These are phyloP conservation scores for Oryza brachyantha DNA, from an alignment of 176 grass and related monocot genomes.

Conservation along the genomic window DNA sequence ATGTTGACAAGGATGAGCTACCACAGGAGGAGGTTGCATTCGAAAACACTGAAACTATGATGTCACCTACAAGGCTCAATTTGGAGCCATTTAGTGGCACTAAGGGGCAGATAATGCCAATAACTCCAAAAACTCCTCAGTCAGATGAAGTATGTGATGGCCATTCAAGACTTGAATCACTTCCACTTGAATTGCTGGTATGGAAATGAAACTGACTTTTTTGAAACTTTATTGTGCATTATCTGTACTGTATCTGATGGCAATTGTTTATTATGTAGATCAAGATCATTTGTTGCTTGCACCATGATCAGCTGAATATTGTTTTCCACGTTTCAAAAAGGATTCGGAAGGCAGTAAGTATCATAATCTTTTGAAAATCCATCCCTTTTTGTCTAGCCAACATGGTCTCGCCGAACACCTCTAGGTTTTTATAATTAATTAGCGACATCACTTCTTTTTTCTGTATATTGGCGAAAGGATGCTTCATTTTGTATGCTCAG, in stretches of 20 bases:
- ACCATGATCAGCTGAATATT: constrained; percentile 72
- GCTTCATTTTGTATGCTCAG: neutral
- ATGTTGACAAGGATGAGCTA: constrained; percentile 53
- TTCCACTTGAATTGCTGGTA: constrained; percentile 89
- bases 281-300: constrained; percentile 78
- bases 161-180: constrained; percentile 75
- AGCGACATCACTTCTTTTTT: neutral
- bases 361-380: neutral
- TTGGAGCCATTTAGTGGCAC: constrained; percentile 38
- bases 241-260: constrained; percentile 26
- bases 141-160: constrained; percentile 44
- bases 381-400: neutral
- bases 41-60: constrained; percentile 27
- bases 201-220: constrained; percentile 13
- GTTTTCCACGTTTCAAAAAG: constrained; percentile 84
- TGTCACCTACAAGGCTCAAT: constrained; percentile 44
- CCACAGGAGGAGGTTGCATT: constrained; percentile 5
- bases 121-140: constrained; percentile 58
- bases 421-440: neutral
- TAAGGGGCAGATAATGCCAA: constrained; percentile 43
- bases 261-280: constrained; percentile 47
- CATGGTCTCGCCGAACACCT: neutral
- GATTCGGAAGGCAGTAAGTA: constrained; percentile 67
- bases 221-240: constrained; percentile 4
- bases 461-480: too few species aligned